phyloP scores from a whole-genome alignment of 177 flowering plant genomes.

The Vitis hybrid region DNA sequence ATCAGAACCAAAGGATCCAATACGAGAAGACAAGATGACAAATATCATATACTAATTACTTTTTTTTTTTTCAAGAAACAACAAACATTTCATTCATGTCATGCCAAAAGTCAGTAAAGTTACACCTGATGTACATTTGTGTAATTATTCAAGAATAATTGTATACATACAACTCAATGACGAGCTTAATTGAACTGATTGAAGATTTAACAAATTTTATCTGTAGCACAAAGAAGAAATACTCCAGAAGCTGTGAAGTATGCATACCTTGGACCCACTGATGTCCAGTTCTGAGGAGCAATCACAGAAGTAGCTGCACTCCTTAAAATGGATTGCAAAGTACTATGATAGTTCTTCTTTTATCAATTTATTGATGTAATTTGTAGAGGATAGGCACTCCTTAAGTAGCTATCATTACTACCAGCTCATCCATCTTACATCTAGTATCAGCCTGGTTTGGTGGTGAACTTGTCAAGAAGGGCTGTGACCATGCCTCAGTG shows the following conservation, averaged over 20 bases:
- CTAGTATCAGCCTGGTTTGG: neutral
- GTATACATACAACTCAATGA: neutral
- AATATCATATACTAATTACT: neutral
- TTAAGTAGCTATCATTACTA: neutral
- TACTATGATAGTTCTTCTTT: neutral
- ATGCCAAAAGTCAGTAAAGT: neutral
- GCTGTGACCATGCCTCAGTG: neutral
- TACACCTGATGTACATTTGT: neutral
- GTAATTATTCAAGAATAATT: neutral
- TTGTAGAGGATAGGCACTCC: neutral
- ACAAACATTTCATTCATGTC: neutral
- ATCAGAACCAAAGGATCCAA: neutral
- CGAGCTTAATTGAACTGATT: neutral
- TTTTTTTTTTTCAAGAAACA: neutral
- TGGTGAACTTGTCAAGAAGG: neutral
- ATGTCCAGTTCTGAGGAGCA: conserved; percentile 2
- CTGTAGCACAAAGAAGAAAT: neutral
- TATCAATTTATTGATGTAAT: neutral
- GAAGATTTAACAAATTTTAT: neutral
- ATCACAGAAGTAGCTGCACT: neutral
- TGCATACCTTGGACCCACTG: neutral
- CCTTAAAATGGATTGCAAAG: neutral
- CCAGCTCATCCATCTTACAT: neutral
- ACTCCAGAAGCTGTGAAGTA: neutral
- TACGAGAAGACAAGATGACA: neutral